Conservation (phyloP, 345 rosid genomes). For the Citrus maxima region DNA sequence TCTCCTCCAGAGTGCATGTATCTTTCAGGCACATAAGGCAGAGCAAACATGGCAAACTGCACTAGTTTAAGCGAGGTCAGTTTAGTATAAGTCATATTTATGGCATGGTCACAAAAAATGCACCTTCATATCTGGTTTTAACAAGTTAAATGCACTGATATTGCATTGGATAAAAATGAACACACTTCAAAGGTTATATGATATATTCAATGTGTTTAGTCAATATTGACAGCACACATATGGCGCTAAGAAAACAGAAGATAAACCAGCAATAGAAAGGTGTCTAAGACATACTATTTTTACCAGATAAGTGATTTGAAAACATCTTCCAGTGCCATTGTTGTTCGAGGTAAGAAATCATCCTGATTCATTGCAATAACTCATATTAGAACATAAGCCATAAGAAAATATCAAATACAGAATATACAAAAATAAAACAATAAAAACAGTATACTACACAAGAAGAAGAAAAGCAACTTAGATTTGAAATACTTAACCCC, state of each 20-base stretch:
- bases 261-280: slow-evolving; percentile 19
- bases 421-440: not conserved
- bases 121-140: not conserved
- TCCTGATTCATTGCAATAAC: slow-evolving; percentile 54
- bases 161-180: not conserved
- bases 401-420: not conserved
- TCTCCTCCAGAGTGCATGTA: slow-evolving; percentile 82
- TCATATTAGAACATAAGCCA: slow-evolving; percentile 7
- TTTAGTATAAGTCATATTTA: not conserved
- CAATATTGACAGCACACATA: not conserved
- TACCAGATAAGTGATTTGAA: slow-evolving; percentile 90
- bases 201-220: not conserved
- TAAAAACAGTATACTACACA: not conserved
- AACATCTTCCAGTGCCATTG: slow-evolving; percentile 73
- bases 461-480: not conserved
- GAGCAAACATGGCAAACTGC: slow-evolving; percentile 90
- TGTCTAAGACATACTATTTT: slow-evolving; percentile 38
- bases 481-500: not conserved
- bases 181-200: not conserved
- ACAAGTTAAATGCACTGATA: not conserved
- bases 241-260: not conserved
- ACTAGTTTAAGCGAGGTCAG: slow-evolving; percentile 20
- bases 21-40: slow-evolving; percentile 90
- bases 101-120: not conserved
- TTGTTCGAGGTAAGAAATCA: slow-evolving; percentile 93